Evolutionary conservation across 2,329 filamentous ascomycete species (phyloP), one percentile per base, ranked within the genome.

Genomic region (Venturia nashicola): DNA sequence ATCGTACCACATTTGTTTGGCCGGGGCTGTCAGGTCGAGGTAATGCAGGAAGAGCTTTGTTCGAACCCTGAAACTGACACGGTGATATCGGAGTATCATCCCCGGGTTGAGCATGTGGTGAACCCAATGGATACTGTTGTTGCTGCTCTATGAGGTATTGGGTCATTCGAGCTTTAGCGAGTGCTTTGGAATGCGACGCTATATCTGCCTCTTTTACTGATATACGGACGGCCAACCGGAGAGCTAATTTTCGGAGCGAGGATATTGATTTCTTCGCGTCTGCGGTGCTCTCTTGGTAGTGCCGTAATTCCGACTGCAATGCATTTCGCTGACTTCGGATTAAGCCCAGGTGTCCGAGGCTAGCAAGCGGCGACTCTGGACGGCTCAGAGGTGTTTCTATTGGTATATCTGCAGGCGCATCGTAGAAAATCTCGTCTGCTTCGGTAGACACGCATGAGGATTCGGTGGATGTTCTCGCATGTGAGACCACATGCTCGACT

Each of bases 141-240:
- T 46, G 42, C 42, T 62, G 61, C 44, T 34, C 27, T 16, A 62
- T 4, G 7, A 62, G 61, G 16, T 54, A 54, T 42, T 36, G 39
- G 2, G 54, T 34, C 61, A 62, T 54, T 27, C 62, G 62, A 14
- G 51, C 23, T 46, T 57, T 55, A 20, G 36, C 34, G 8, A 63
- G 61, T 42, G 51, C 46, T n/a, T 63, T 55, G 3, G 44, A 55
- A 20, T 64, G 51, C 32, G 23, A 43, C 1, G 55, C 51, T 32
- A 64, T 43, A 11, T 64, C 46, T 27, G 51, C 39, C 11, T 64
- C 62, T 57, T 64, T 64, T 9, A 57, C 54, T 14, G 55, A 46
- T 48, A 64, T 60, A 8, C 44, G 46, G 14, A 57, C 46, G 23
- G 44, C 62, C 62, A 64, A 23, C 8, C 62, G 62, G n/a, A 64